Percentiles rank a stretch among this genome's conserved stretches.
phyloP scores from a whole-genome alignment of 306 rosid species.

The Pterocarpus santalinus region DNA sequence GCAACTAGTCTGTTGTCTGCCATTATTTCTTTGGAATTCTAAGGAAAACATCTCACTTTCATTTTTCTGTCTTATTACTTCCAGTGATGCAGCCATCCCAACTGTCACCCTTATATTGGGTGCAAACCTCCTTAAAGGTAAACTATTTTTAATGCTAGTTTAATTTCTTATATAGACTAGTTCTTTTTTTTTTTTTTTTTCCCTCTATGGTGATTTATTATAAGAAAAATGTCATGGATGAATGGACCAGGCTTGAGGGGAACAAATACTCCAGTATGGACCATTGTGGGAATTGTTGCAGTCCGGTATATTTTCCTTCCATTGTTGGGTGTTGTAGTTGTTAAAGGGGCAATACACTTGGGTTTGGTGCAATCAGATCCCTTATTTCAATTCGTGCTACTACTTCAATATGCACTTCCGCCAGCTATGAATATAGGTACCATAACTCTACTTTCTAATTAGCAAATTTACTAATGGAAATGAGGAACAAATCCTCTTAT shows the following conservation, averaged over 20 bases:
- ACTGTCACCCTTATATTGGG: conserved; percentile 79
- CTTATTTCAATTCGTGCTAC: conserved; percentile 76
- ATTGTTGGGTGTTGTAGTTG: conserved; percentile 60
- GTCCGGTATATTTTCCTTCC: conserved; percentile 76
- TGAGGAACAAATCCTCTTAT: background rate
- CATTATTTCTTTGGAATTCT: background rate
- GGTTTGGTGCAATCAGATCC: conserved; percentile 77
- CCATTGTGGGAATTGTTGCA: conserved; percentile 61
- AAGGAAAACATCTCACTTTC: conserved; percentile 9
- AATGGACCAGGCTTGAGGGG: conserved; percentile 71
- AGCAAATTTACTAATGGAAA: background rate
- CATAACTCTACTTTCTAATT: background rate
- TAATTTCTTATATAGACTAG: background rate
- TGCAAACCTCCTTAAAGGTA: conserved; percentile 85
- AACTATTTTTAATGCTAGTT: background rate
- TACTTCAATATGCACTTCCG: conserved; percentile 82
- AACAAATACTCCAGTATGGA: conserved; percentile 53
- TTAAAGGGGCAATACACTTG: conserved; percentile 67
- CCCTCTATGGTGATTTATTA: background rate
- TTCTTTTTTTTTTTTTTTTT: background rate
- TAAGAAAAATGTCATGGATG: background rate
- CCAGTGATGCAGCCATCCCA: conserved; percentile 83
- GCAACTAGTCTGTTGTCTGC: background rate
- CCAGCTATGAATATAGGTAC: conserved; percentile 94
- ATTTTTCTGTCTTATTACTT: conserved; percentile 18